phyloP scores from a whole-genome alignment of 2,329 filamentous ascomycete species.

The Colletotrichum coccodes region DNA sequence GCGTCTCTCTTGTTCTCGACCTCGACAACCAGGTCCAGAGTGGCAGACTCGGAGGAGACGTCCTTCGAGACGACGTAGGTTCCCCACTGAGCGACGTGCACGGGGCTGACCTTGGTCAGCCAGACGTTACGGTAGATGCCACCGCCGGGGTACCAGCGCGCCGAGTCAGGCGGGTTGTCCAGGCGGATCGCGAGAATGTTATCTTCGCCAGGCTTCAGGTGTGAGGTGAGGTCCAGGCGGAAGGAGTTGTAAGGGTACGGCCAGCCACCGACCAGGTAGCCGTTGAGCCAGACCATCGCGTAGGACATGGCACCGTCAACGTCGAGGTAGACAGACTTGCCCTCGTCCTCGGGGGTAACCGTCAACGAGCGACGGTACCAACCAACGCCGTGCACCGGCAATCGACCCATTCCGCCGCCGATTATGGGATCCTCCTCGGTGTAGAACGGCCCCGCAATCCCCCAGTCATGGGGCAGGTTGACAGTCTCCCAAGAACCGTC shows the following conservation, averaged over 20 bases:
- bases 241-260: slow-evolving; percentile 62
- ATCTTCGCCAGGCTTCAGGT: slow-evolving; percentile 43
- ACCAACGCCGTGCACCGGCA: slow-evolving; percentile 63
- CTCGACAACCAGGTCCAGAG: slow-evolving; percentile 53
- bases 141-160: slow-evolving; percentile 65
- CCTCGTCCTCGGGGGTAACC: slow-evolving; percentile 42
- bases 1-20: slow-evolving; percentile 54
- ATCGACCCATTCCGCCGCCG: slow-evolving; percentile 50
- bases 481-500: slow-evolving; percentile 53
- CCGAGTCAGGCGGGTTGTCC: slow-evolving; percentile 58
- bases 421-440: slow-evolving; percentile 44
- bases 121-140: slow-evolving; percentile 65
- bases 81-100: slow-evolving; percentile 60
- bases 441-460: slow-evolving; percentile 57
- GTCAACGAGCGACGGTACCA: slow-evolving; percentile 60
- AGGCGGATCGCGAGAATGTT: slow-evolving; percentile 61
- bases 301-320: slow-evolving; percentile 64
- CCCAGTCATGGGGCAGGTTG: slow-evolving; percentile 60
- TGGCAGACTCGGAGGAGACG: slow-evolving; percentile 56
- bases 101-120: slow-evolving; percentile 57
- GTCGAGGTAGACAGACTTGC: slow-evolving; percentile 55
- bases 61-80: slow-evolving; percentile 57
- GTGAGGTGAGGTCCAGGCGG: slow-evolving; percentile 59
- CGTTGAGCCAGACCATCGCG: slow-evolving; percentile 62
- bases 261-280: slow-evolving; percentile 60